phyloP scores from a whole-genome alignment of 1,284 basidiomycete genomes.

The Cystobasidium slooffiae region DNA sequence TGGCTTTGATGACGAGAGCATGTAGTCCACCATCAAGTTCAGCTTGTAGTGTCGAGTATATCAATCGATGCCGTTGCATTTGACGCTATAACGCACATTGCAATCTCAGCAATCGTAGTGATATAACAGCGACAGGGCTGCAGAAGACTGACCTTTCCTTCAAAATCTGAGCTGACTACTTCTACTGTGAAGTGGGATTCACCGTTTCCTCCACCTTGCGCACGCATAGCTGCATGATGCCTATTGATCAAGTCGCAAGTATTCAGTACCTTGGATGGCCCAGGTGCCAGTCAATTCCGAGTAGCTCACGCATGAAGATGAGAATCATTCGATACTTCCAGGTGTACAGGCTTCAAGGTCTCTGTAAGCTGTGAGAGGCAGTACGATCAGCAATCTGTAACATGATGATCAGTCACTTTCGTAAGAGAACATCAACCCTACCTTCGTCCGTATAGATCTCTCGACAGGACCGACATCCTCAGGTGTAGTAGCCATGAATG shows the following conservation, averaged over 20 bases:
- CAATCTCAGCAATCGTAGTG: not conserved
- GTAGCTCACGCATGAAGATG: slow-evolving; percentile 45
- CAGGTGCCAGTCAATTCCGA: not conserved
- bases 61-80: slow-evolving; percentile 52
- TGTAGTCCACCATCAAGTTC: slow-evolving; percentile 51
- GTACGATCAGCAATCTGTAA: not conserved
- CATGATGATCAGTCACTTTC: not conserved
- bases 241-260: not conserved
- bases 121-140: not conserved
- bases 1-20: slow-evolving; percentile 52
- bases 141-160: slow-evolving; percentile 48
- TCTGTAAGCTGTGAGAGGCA: slow-evolving; percentile 43
- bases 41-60: slow-evolving; percentile 51
- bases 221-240: slow-evolving; percentile 52
- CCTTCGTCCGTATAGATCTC: slow-evolving; percentile 33
- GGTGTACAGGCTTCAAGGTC: slow-evolving; percentile 42
- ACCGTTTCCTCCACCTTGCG: slow-evolving; percentile 47
- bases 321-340: slow-evolving; percentile 51
- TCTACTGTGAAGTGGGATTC: slow-evolving; percentile 53
- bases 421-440: not conserved
- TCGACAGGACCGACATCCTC: slow-evolving; percentile 32
- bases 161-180: slow-evolving; percentile 45
- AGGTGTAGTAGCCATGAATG: slow-evolving; percentile 6
- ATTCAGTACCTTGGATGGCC: not conserved
- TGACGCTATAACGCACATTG: slow-evolving; percentile 42